Percentiles rank a stretch among this genome's conserved stretches.
These are phyloP conservation scores for Claviceps sp. DNA, from an alignment of 2,329 filamentous ascomycete species.

Conservation along the genomic window DNA sequence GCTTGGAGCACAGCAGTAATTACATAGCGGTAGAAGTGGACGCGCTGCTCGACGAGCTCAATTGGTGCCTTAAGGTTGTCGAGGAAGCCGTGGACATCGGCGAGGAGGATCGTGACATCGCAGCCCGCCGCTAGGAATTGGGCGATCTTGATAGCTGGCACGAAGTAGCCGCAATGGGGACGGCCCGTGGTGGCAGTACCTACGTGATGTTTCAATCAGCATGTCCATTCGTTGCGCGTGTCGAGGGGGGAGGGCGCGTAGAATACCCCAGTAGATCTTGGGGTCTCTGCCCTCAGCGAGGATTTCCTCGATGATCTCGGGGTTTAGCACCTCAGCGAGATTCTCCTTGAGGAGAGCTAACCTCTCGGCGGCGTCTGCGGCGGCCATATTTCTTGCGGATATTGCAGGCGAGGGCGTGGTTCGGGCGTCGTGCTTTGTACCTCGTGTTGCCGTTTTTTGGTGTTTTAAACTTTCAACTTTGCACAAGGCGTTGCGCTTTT, in stretches of 20 bases:
- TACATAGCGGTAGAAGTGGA: constrained; percentile 67
- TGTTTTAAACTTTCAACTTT: too few species aligned
- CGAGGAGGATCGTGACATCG: constrained; percentile 65
- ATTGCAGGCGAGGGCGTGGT: background rate
- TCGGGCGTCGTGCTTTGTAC: background rate
- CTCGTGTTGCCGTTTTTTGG: too few species aligned
- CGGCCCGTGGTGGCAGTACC: constrained; percentile 74
- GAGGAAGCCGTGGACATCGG: constrained; percentile 64
- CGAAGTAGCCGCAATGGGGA: constrained; percentile 82
- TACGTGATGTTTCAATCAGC: constrained; percentile 11
- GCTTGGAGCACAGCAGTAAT: constrained; percentile 65
- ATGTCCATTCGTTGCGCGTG: background rate
- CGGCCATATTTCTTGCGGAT: constrained; percentile 9
- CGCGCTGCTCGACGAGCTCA: constrained; percentile 71
- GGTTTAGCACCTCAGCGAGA: constrained; percentile 69
- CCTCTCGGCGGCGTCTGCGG: constrained; percentile 39
- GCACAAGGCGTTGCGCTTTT: background rate
- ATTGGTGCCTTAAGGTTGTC: constrained; percentile 78
- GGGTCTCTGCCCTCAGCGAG: constrained; percentile 56
- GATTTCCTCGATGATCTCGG: constrained; percentile 67
- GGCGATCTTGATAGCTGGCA: constrained; percentile 78
- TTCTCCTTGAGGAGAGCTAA: constrained; percentile 68
- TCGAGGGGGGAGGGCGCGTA: background rate
- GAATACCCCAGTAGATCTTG: constrained; percentile 69
- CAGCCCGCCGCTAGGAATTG: constrained; percentile 77